A percentile compares a stretch with the other conserved stretches of the same genome.
Conservation (phyloP, 2,329 filamentous ascomycete genomes). For the Trichoderma sp. region DNA sequence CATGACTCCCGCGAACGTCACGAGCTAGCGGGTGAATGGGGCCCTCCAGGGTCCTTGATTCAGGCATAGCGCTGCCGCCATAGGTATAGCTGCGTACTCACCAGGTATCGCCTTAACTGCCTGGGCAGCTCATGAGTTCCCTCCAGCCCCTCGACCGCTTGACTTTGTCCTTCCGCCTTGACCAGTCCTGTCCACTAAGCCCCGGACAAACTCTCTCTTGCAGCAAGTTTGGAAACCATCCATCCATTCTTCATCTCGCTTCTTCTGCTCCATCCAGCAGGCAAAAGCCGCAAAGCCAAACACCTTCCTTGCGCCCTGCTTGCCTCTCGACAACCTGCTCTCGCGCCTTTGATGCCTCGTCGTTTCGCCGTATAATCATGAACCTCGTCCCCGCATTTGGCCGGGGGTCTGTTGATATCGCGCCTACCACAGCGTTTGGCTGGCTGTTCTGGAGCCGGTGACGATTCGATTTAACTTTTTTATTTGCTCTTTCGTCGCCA, state of each 20-base stretch:
- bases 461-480: conserved; percentile 2
- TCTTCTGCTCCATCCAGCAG: not conserved
- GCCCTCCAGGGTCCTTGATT: conserved; percentile 1
- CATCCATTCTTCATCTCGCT: not conserved
- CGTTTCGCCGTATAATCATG: conserved; percentile 24
- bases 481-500: not conserved
- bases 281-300: not conserved
- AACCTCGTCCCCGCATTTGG: conserved; percentile 28
- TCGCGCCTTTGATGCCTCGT: conserved; percentile 18
- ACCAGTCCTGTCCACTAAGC: not conserved
- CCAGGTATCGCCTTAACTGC: conserved; percentile 12
- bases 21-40: conserved; percentile 21
- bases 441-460: conserved; percentile 14
- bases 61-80: conserved; percentile 12
- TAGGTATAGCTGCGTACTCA: not conserved
- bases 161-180: not conserved
- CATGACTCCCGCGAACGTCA: conserved; percentile 20
- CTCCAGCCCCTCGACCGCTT: conserved; percentile 16
- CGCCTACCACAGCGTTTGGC: conserved; percentile 20
- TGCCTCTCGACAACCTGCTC: not conserved
- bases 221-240: not conserved
- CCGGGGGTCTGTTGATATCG: conserved; percentile 29
- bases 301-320: not conserved
- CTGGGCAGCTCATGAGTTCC: conserved; percentile 15
- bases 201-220: conserved; percentile 1